phyloP scores from a whole-genome alignment of 202 grass and related monocot genomes.

The Digitaria exilis region DNA sequence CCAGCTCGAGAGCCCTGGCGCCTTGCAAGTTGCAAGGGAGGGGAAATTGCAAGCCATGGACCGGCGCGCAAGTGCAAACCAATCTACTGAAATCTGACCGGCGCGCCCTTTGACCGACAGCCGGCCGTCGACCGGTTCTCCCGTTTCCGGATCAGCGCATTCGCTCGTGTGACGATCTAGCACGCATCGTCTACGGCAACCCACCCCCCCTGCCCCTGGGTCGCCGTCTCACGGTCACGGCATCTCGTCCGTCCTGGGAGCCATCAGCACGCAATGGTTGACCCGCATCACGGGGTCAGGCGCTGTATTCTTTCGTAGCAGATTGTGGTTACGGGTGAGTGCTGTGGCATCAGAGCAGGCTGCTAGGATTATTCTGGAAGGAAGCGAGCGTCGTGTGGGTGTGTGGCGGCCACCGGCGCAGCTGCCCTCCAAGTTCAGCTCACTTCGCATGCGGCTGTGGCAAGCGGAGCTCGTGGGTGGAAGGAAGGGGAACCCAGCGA shows the following conservation, averaged over 20 bases:
- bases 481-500: neutral
- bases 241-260: neutral
- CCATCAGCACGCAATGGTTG: constrained; percentile 31
- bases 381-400: neutral
- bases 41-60: constrained; percentile 22
- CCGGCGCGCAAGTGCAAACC: neutral
- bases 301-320: neutral
- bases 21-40: neutral
- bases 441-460: too few relatives aligned
- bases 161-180: constrained; percentile 10
- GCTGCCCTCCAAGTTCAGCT: too few relatives aligned
- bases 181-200: neutral
- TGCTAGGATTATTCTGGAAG: neutral
- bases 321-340: neutral
- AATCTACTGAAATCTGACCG: constrained; percentile 13
- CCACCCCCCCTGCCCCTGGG: neutral
- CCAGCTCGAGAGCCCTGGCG: neutral
- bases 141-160: constrained; percentile 6
- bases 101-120: constrained; percentile 25
- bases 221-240: neutral
- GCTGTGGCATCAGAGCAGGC: neutral
- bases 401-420: neutral
- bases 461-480: neutral
- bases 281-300: constrained; percentile 40
- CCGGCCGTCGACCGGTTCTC: constrained; percentile 13